Evolutionary conservation across 2,329 filamentous ascomycete genomes (phyloP), one percentile per base, ranked within the genome.

Genomic region (Paecilomyces formosus): DNA sequence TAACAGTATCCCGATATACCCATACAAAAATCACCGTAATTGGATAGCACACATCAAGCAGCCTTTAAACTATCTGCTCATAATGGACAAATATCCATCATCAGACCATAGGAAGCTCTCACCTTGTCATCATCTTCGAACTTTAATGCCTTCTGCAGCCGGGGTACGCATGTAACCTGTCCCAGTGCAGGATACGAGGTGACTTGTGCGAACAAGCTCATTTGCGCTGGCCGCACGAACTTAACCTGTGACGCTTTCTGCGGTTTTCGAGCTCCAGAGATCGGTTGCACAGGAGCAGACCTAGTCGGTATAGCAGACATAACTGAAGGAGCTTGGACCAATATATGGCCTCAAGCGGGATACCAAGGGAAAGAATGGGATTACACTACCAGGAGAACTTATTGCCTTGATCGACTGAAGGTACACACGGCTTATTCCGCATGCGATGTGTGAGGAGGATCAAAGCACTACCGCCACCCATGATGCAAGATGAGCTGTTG

Each of bases 111-210:
- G 45, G 49, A 18, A 28, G 58, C 65, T 61, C 58, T 61, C 58
- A 74, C 72, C 56, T 64, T 65, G 61, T 70, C 65, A 15, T 65
- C 59, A 26, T 62, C 54, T 18, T 61, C 60, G 3, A 59, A 63
- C 30, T 59, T 59, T 8, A 58, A 57, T 7, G 55, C 66, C 18
- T 74, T 67, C 58, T 74, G 70, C 18, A 71, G 65, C 45, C 74
- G 68, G 26, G 78, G 72, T 21, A 89, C 68, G 54, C 83, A 79
- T 1, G 90, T 92, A 24, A 89, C 82, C 69, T 92, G 89, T 1
- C 87, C 90, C 55, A 96, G 74, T 1, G 90, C 85, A 12, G 92
- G 92, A 66, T 85, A 87, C 60, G 80, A 85, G 4, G 79, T 81
- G 13, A 88, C 72, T 61, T 79, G 78, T 22, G 82, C 80, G 68